Evolutionary conservation across 768 basidiomycete species (phyloP).

Genomic region (Gloeostereum incarnatum): DNA sequence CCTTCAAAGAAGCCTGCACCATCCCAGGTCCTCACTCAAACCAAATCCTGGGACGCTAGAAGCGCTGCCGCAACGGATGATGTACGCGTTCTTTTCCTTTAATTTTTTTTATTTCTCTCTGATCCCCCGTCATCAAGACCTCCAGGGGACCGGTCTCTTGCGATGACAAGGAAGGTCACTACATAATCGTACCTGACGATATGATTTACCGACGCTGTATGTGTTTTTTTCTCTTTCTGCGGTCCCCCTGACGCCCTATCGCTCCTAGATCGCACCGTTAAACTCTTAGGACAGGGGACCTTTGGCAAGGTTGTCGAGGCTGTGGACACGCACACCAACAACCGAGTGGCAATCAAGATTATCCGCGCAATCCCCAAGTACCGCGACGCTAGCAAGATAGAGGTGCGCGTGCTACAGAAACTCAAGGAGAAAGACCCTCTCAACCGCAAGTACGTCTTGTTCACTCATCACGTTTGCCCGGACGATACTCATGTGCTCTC

Average conservation of each 20-base stretch:
- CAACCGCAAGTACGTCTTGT: slow-evolving; percentile 71
- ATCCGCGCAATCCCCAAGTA: slow-evolving; percentile 98
- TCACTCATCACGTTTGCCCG: slow-evolving; percentile 7
- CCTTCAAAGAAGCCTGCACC: slow-evolving; percentile 52
- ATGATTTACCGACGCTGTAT: slow-evolving; percentile 79
- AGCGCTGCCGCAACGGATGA: slow-evolving; percentile 59
- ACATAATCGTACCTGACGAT: slow-evolving; percentile 89
- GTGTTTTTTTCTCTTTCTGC: slow-evolving; percentile 16
- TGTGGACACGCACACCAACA: slow-evolving; percentile 64
- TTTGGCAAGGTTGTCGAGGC: slow-evolving; percentile 99
- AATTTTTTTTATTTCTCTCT: slow-evolving; percentile 16
- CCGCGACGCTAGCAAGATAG: slow-evolving; percentile 97
- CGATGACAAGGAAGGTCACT: slow-evolving; percentile 99
- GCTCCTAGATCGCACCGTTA: slow-evolving; percentile 77
- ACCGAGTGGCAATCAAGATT: slow-evolving; percentile 93
- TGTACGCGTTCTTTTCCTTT: slow-evolving; percentile 32
- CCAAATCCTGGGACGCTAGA: slow-evolving; percentile 62
- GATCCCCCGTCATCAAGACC: slow-evolving; percentile 30
- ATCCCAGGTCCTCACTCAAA: slow-evolving; percentile 36
- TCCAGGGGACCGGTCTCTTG: slow-evolving; percentile 65
- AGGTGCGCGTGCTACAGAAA: slow-evolving; percentile 89
- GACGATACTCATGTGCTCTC: slow-evolving; percentile 13
- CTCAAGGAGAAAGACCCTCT: slow-evolving; percentile 82
- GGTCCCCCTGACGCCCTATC: slow-evolving; percentile 9
- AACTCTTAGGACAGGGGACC: slow-evolving; percentile 91